These are phyloP conservation scores for Penicillium herquei DNA, from an alignment of 495 filamentous ascomycete genomes.

Conservation along the genomic window DNA sequence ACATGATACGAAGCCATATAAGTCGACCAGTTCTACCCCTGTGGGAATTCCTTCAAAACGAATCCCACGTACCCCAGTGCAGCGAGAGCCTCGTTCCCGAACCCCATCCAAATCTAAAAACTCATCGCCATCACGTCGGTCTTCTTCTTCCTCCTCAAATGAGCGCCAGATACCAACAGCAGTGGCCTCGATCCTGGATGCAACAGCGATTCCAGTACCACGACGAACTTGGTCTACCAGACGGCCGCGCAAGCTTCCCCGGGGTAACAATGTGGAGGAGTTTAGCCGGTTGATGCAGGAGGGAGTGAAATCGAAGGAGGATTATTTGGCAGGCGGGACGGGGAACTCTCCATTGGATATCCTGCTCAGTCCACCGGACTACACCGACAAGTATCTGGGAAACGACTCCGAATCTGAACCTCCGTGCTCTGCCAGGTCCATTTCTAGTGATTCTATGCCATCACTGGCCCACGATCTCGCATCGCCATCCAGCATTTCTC, in stretches of 20 bases:
- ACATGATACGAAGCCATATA: slow-evolving; percentile 5
- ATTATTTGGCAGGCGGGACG: slow-evolving; percentile 25
- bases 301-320: slow-evolving; percentile 34
- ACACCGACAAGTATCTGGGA: slow-evolving; percentile 31
- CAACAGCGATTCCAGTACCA: slow-evolving; percentile 44
- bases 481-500: slow-evolving; percentile 42
- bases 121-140: slow-evolving; percentile 23
- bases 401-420: slow-evolving; percentile 42
- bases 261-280: slow-evolving; percentile 44
- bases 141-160: slow-evolving; percentile 31
- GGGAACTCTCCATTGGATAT: slow-evolving; percentile 40
- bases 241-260: slow-evolving; percentile 36
- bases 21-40: slow-evolving; percentile 30
- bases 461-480: slow-evolving; percentile 57
- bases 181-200: slow-evolving; percentile 43
- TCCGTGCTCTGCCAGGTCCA: slow-evolving; percentile 47
- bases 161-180: slow-evolving; percentile 36
- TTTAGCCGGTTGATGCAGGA: slow-evolving; percentile 46
- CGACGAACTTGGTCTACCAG: slow-evolving; percentile 33
- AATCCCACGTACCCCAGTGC: slow-evolving; percentile 22
- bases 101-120: slow-evolving; percentile 26
- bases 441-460: slow-evolving; percentile 61
- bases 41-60: slow-evolving; percentile 46
- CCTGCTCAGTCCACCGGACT: slow-evolving; percentile 47
- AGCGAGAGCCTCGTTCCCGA: slow-evolving; percentile 19